A percentile compares a stretch with the other conserved stretches of the same genome.
Conservation (phyloP, 2,329 filamentous ascomycete species). For the Thelonectria rubi region DNA sequence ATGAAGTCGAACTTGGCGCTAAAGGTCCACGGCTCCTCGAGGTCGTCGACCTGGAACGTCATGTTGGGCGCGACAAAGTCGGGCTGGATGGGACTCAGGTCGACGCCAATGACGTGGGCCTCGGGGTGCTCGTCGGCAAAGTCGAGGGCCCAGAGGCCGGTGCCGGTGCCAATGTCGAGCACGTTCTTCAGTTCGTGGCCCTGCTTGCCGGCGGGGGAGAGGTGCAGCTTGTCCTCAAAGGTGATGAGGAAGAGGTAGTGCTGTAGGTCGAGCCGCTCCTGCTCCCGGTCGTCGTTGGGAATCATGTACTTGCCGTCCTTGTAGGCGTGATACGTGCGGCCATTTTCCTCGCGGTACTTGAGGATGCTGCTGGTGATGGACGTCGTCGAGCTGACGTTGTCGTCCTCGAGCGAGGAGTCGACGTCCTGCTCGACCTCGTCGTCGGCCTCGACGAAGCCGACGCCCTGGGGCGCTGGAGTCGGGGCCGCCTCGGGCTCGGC, state of each 20-base stretch:
- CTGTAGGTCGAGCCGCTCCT: slow-evolving; percentile 36
- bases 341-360: slow-evolving; percentile 41
- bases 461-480: not conserved
- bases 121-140: slow-evolving; percentile 37
- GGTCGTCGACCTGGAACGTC: slow-evolving; percentile 40
- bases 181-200: slow-evolving; percentile 33
- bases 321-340: slow-evolving; percentile 42
- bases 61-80: slow-evolving; percentile 37
- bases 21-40: slow-evolving; percentile 41
- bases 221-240: slow-evolving; percentile 37
- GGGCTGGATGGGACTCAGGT: slow-evolving; percentile 39
- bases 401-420: slow-evolving; percentile 5
- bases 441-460: slow-evolving; percentile 7
- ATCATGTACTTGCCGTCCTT: slow-evolving; percentile 39
- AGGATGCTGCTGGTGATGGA: slow-evolving; percentile 37
- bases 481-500: too few relatives aligned
- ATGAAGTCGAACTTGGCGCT: slow-evolving; percentile 40
- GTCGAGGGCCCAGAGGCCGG: slow-evolving; percentile 43
- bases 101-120: slow-evolving; percentile 32
- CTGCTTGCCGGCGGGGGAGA: slow-evolving; percentile 28
- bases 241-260: slow-evolving; percentile 42
- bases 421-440: not conserved
- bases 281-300: slow-evolving; percentile 32
- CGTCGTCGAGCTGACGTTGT: slow-evolving; percentile 26
- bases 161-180: slow-evolving; percentile 42